These are phyloP conservation scores for Plasmodium ovale DNA, from an alignment of 169 alveolate species.

Conservation along the genomic window DNA sequence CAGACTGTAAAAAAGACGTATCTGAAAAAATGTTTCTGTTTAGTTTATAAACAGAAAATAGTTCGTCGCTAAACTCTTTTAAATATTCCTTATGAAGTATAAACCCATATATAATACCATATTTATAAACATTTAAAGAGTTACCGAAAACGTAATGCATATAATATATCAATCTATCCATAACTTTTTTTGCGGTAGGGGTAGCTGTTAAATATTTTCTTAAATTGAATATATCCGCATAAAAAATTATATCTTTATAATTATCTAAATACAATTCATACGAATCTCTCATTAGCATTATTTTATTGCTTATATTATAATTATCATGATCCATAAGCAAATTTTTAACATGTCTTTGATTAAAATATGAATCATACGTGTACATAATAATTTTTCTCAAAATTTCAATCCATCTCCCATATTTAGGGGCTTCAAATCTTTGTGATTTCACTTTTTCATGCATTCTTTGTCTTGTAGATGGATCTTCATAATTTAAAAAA, in stretches of 20 bases:
- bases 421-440: slow-evolving; percentile 20
- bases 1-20: slow-evolving; percentile 32
- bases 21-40: slow-evolving; percentile 23
- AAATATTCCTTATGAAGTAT: slow-evolving; percentile 9
- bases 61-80: slow-evolving; percentile 16
- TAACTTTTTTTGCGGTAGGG: neutral
- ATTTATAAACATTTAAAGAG: slow-evolving; percentile 40
- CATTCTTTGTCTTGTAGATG: neutral
- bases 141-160: slow-evolving; percentile 28
- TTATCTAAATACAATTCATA: slow-evolving; percentile 30
- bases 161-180: neutral
- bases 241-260: slow-evolving; percentile 31
- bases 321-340: slow-evolving; percentile 11
- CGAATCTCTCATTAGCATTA: slow-evolving; percentile 56
- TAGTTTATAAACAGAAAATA: slow-evolving; percentile 16
- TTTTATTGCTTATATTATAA: slow-evolving; percentile 28
- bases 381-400: neutral
- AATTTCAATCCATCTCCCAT: neutral
- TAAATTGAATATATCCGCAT: slow-evolving; percentile 54
- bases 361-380: slow-evolving; percentile 28
- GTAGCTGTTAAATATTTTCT: slow-evolving; percentile 10
- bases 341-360: slow-evolving; percentile 35
- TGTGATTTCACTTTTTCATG: neutral
- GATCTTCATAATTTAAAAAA: slow-evolving; percentile 42
- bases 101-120: slow-evolving; percentile 61